Percentiles rank a stretch among this genome's conserved stretches.
Evolutionary conservation across 2,329 filamentous ascomycete species (phyloP).

Genomic region (Talaromyces pinophilus): DNA sequence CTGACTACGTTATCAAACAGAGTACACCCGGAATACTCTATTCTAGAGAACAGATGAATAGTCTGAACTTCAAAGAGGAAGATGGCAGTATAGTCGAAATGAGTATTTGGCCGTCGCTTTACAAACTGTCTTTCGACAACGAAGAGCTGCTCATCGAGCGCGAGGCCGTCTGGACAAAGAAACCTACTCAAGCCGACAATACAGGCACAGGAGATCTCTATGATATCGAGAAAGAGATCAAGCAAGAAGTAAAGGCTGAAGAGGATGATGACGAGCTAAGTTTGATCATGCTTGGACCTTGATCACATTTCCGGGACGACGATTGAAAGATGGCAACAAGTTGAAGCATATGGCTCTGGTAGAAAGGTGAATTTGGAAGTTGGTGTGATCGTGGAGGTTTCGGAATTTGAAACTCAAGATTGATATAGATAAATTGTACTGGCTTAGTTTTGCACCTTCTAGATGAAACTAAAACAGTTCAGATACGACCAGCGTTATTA

Average conservation of each 20-base stretch:
- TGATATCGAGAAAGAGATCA: no score
- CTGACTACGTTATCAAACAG: no score
- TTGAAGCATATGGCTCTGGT: neutral
- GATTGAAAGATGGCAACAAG: neutral
- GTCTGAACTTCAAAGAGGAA: neutral
- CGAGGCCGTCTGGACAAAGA: slow-evolving; percentile 14
- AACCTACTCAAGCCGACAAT: neutral
- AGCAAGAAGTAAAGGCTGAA: neutral
- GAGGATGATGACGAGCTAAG: neutral
- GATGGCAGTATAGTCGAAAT: neutral
- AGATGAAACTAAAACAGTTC: neutral
- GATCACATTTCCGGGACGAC: no score
- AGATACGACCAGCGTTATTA: neutral
- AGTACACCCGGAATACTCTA: no score
- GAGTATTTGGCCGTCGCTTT: slow-evolving; percentile 8
- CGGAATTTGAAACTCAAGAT: neutral
- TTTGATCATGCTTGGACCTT: no score
- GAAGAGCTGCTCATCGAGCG: neutral
- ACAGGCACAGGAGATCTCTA: neutral
- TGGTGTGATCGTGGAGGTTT: neutral
- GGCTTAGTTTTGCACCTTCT: neutral
- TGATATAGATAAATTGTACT: neutral
- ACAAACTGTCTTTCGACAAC: slow-evolving; percentile 5
- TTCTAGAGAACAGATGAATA: slow-evolving; percentile 1
- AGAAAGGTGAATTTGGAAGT: neutral